phyloP scores from a whole-genome alignment of 2,329 filamentous ascomycete genomes.

The Trichoderma cornu-damae region DNA sequence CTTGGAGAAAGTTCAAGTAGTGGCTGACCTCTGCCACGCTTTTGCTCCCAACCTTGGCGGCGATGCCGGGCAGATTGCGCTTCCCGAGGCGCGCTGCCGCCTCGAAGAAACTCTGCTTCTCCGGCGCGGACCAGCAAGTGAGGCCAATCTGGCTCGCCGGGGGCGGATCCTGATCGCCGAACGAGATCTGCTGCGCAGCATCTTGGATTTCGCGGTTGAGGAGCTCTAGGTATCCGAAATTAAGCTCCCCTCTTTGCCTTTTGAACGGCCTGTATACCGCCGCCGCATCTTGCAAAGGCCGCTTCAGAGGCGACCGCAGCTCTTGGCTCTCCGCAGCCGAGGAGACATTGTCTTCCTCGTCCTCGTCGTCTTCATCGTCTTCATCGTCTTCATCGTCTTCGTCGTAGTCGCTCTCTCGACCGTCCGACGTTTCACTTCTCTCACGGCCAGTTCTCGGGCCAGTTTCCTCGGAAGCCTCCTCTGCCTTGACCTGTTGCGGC shows the following conservation, averaged over 20 bases:
- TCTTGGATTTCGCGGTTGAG: conserved; percentile 57
- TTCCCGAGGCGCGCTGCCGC: conserved; percentile 59
- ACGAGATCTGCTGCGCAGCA: conserved; percentile 37
- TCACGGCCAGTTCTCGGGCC: conserved; percentile 1
- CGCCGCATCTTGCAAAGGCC: conserved; percentile 25
- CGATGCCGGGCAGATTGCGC: conserved; percentile 57
- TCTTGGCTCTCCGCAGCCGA: not conserved
- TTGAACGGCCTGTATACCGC: conserved; percentile 38
- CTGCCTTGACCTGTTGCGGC: conserved; percentile 19
- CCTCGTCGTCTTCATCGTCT: too few relatives aligned
- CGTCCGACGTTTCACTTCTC: not conserved
- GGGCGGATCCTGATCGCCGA: conserved; percentile 31
- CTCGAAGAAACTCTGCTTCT: conserved; percentile 68
- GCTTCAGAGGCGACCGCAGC: conserved; percentile 28
- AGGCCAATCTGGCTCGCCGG: conserved; percentile 58
- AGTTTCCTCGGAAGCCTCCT: not conserved
- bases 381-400: not conserved
- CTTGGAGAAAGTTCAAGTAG: conserved; percentile 60
- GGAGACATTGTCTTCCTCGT: not conserved
- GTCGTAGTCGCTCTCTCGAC: not conserved
- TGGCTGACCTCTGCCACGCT: conserved; percentile 66
- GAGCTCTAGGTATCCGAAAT: conserved; percentile 44
- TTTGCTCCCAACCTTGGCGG: conserved; percentile 63
- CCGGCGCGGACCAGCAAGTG: conserved; percentile 61
- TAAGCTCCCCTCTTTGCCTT: conserved; percentile 40